phyloP scores from a whole-genome alignment of 139 green algal species.

The Chlamydomonas schloesseri region DNA sequence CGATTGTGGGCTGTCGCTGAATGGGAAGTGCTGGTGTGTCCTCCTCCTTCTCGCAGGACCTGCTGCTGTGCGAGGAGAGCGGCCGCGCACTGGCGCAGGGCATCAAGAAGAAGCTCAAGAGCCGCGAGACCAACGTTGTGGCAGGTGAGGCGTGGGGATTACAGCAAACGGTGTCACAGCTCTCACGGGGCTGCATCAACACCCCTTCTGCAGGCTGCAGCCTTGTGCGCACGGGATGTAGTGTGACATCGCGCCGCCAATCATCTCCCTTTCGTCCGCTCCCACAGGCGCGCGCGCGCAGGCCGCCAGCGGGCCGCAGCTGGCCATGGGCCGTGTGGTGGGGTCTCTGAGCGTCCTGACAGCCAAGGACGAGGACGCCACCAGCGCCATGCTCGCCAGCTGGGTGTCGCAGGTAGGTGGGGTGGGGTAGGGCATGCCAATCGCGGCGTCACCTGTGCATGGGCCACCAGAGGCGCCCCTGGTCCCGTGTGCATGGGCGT shows the following conservation, averaged over 20 bases:
- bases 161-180: no score
- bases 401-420: constrained; percentile 88
- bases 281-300: constrained; percentile 48
- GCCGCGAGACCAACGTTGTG: neutral
- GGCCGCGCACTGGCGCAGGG: constrained; percentile 89
- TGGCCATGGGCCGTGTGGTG: constrained; percentile 92
- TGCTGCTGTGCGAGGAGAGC: constrained; percentile 90
- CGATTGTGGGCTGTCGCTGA: no score
- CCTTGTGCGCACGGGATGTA: no score
- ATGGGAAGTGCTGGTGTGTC: no score
- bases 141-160: neutral
- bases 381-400: constrained; percentile 91
- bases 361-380: constrained; percentile 81
- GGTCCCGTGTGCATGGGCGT: no score
- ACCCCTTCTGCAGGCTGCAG: no score
- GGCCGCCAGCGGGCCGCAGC: constrained; percentile 60
- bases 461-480: no score
- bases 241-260: no score
- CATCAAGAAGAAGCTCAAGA: constrained; percentile 73
- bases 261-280: no score
- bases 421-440: no score
- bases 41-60: constrained; percentile 67
- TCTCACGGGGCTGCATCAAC: no score
- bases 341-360: constrained; percentile 93
- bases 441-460: no score